phyloP scores from a whole-genome alignment of 2,329 filamentous ascomycete genomes.

The Juglanconis sp. region DNA sequence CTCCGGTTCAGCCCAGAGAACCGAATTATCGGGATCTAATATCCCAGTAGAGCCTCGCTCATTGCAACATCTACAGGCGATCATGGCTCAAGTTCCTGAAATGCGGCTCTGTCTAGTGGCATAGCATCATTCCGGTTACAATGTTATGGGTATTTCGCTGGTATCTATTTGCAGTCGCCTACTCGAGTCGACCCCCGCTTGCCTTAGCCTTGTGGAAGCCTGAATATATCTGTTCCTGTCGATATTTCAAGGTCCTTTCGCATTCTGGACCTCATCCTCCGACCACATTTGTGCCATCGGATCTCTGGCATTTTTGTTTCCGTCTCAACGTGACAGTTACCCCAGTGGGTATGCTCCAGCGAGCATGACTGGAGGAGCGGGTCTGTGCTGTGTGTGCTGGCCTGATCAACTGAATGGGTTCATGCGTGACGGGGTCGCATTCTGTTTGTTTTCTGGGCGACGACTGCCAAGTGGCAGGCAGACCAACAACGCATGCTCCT shows the following conservation, averaged over 20 bases:
- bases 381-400: background rate
- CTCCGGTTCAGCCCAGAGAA: background rate
- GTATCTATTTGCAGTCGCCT: too few relatives aligned
- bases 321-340: too few relatives aligned
- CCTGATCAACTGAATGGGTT: background rate
- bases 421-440: background rate
- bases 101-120: background rate
- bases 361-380: too few relatives aligned
- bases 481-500: background rate
- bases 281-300: too few relatives aligned
- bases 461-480: background rate
- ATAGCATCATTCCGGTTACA: background rate
- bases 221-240: background rate
- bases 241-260: background rate
- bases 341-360: background rate
- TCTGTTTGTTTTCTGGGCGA: background rate
- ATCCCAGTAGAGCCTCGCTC: background rate
- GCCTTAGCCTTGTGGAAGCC: background rate
- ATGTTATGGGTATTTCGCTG: background rate
- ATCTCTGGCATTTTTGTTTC: too few relatives aligned
- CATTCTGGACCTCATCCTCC: background rate
- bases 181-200: background rate
- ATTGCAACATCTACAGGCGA: background rate
- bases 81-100: background rate
- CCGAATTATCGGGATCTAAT: background rate